Base-by-base conservation (phyloP, 2,329 filamentous ascomycete species). In the Cadophora gregata region DNA sequence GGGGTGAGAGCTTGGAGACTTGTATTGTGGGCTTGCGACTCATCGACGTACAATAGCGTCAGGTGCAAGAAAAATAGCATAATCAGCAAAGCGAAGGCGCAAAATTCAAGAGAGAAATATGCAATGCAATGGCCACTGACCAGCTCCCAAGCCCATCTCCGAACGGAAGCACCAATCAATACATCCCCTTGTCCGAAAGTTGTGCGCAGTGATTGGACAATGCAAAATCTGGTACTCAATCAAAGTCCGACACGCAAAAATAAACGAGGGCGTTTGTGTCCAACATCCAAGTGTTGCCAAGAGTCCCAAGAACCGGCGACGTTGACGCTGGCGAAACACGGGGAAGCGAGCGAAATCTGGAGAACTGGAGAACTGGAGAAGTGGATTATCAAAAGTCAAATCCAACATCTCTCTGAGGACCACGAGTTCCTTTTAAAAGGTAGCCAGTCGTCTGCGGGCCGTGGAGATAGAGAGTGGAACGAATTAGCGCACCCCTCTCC, bases 291-390 rank as follows among this genome's bases (percentile, higher is more conserved):
- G 53, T 21, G 24, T 1, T 29, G 10, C 19, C 29, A 24, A 33
- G 29, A 36, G 19, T 21, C 14, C n/a, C n/a, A 56, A 56, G 12
- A 27, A 51, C 19, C 12, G 31, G 33, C 27, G 53, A 56, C 9
- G 53, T 36, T 19, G 29, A 42, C 38, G 38, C 5, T 12, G 16
- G 38, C 38, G 55, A 58, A 25, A 42, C 33, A 38, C 31, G 31
- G 53, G 53, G 29, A 56, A 21, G 42, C 42, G 42, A 47, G 42
- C 42, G 38, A 47, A 47, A 33, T 19, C 9, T 58, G 55, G 55
- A 38, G 31, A 56, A 56, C 14, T 36, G 31, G 31, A 36, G 31
- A 14, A n/a, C 51, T 55, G 51, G 51, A 55, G 53, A 58, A 58
- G 55, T 58, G 55, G 55, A 42, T 38, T 38, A 1, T 31, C 9